These are phyloP conservation scores for Hamamelis virginiana DNA, from an alignment of 164 flowering plant genomes.

Conservation along the genomic window DNA sequence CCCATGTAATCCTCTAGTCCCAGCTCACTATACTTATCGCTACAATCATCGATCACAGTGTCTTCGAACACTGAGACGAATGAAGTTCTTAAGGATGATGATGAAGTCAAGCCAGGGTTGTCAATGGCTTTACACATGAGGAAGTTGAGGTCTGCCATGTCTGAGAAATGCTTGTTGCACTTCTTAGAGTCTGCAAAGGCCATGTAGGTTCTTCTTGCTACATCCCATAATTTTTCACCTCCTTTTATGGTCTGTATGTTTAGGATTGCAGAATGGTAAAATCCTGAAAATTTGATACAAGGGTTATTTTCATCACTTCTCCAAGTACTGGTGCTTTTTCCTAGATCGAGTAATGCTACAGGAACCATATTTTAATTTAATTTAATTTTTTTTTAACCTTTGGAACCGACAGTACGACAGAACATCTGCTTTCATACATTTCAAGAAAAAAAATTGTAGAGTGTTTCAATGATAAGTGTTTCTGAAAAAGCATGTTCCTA, in stretches of 20 bases:
- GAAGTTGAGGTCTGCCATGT: conserved; percentile 77
- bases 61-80: conserved; percentile 74
- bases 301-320: too few species aligned
- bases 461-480: too few species aligned
- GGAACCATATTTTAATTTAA: too few species aligned
- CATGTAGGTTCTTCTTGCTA: conserved; percentile 50
- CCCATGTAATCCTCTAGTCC: conserved; percentile 73
- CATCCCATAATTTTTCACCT: conserved; percentile 64
- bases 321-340: too few species aligned
- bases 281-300: conserved; percentile 63
- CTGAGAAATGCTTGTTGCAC: conserved; percentile 76
- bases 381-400: too few species aligned
- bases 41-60: conserved; percentile 41
- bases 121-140: conserved; percentile 87
- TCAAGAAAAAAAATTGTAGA: too few species aligned
- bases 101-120: conserved; percentile 69
- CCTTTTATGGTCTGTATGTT: conserved; percentile 56
- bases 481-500: too few species aligned
- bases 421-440: too few species aligned
- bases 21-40: conserved; percentile 24
- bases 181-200: conserved; percentile 41
- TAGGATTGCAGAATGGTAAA: conserved; percentile 73
- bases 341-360: too few species aligned
- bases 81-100: conserved; percentile 66
- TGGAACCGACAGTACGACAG: too few species aligned